Evolutionary conservation across 768 basidiomycete genomes (phyloP).

Genomic region (Tylopilus balloui): DNA sequence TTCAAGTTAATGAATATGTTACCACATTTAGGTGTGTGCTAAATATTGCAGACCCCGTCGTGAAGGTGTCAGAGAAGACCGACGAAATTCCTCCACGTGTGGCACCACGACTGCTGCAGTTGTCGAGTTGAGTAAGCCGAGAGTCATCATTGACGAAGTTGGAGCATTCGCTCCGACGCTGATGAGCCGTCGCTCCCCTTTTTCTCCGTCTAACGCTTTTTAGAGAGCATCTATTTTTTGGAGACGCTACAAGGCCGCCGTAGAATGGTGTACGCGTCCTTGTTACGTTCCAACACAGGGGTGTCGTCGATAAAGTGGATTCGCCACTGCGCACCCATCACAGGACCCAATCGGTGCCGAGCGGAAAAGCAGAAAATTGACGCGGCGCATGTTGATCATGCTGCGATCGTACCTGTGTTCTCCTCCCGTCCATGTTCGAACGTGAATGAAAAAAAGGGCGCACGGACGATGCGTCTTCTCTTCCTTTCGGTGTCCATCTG

Average conservation of each 20-base stretch:
- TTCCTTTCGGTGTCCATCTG: conserved; percentile 1
- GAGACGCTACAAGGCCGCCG: not conserved
- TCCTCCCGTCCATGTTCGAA: not conserved
- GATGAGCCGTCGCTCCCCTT: not conserved
- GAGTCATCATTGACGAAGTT: not conserved
- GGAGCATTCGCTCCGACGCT: not conserved
- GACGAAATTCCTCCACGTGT: conserved; percentile 2
- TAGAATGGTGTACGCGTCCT: not conserved
- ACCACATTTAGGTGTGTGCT: too few relatives aligned
- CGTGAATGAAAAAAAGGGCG: conserved; percentile 8
- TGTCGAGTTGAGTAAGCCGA: not conserved
- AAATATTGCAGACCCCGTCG: too few relatives aligned
- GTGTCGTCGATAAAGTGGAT: conserved; percentile 1
- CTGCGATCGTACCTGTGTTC: not conserved
- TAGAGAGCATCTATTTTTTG: not conserved
- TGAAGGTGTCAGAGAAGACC: not conserved
- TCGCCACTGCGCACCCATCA: not conserved
- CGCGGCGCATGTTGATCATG: conserved; percentile 9
- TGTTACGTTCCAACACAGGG: conserved; percentile 9
- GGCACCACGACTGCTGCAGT: not conserved
- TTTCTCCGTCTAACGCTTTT: not conserved
- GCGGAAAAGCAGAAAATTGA: conserved; percentile 5
- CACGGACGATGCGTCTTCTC: not conserved
- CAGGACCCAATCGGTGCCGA: conserved; percentile 13
- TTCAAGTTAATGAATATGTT: too few relatives aligned